Percentiles rank a stretch among this genome's conserved stretches.
Conservation (phyloP, 1,284 basidiomycete species). For the Rhodotorula sp. region DNA sequence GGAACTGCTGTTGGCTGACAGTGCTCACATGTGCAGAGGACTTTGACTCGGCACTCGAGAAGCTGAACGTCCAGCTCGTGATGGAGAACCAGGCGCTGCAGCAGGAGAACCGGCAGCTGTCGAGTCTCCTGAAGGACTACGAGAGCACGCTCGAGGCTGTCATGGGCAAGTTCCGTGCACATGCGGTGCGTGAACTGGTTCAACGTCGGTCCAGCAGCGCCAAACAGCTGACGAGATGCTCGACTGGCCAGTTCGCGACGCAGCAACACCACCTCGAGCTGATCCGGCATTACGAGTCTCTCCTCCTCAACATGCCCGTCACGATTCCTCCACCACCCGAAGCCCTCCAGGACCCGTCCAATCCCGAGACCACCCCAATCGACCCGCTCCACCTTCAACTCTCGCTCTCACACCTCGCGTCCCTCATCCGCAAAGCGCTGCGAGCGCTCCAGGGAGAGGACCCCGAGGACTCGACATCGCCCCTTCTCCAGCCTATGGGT, state of each 20-base stretch:
- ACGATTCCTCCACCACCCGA: constrained; percentile 50
- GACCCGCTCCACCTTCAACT: constrained; percentile 57
- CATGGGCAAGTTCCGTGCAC: constrained; percentile 91
- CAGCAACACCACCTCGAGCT: constrained; percentile 87
- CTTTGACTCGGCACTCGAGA: constrained; percentile 90
- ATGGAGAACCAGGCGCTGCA: constrained; percentile 89
- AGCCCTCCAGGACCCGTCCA: constrained; percentile 61
- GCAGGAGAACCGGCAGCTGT: constrained; percentile 93
- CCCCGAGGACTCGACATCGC: constrained; percentile 38
- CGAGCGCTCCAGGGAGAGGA: constrained; percentile 70
- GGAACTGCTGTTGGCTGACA: neutral
- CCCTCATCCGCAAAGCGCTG: constrained; percentile 68
- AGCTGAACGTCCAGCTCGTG: constrained; percentile 81
- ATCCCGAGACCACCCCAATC: constrained; percentile 48
- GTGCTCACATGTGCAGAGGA: constrained; percentile 60
- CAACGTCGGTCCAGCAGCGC: too few species aligned
- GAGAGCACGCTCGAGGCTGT: constrained; percentile 92
- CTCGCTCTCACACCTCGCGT: constrained; percentile 69
- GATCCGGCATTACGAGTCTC: constrained; percentile 83
- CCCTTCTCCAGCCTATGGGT: constrained; percentile 17
- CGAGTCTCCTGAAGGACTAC: constrained; percentile 84
- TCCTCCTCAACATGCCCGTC: constrained; percentile 72
- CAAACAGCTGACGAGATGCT: too few species aligned
- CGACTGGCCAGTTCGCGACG: constrained; percentile 68
- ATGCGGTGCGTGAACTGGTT: constrained; percentile 66